A percentile compares a stretch with the other conserved stretches of the same genome.
phyloP scores from a whole-genome alignment of 768 basidiomycete species.

The Trametes cubensis region DNA sequence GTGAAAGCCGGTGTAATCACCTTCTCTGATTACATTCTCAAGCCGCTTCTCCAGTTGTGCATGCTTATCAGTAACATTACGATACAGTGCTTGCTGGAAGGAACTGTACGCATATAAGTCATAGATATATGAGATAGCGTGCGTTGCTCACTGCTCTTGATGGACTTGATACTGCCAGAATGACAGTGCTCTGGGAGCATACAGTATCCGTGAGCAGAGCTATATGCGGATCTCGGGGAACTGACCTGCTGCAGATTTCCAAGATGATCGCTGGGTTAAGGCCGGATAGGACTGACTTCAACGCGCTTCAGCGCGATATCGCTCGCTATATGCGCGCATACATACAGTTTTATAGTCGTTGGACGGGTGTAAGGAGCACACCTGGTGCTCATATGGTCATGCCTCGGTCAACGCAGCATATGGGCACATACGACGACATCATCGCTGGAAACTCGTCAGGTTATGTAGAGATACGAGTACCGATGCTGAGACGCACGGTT shows the following conservation, averaged over 20 bases:
- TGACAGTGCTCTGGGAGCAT: conserved; percentile 61
- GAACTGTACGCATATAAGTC: conserved; percentile 46
- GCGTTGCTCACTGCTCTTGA: conserved; percentile 67
- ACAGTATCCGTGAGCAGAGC: too few species aligned
- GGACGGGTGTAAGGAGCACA: conserved; percentile 80
- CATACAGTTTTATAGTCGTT: conserved; percentile 90
- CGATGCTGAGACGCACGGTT: conserved; percentile 55
- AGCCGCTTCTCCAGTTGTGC: conserved; percentile 83
- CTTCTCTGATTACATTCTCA: conserved; percentile 85
- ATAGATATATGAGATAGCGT: not conserved
- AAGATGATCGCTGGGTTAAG: conserved; percentile 73
- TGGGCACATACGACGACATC: conserved; percentile 44
- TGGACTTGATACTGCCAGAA: conserved; percentile 93
- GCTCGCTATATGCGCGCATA: conserved; percentile 40
- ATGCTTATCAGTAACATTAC: conserved; percentile 81
- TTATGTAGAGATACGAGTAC: not conserved
- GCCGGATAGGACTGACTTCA: conserved; percentile 82
- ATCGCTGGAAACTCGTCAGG: conserved; percentile 24
- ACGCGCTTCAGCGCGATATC: conserved; percentile 9
- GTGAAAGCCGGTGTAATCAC: conserved; percentile 38
- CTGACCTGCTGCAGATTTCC: conserved; percentile 79
- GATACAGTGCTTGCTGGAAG: conserved; percentile 82
- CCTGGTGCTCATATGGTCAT: conserved; percentile 50
- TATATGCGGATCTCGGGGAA: not conserved
- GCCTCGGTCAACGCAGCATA: conserved; percentile 45